Percentiles rank a stretch among this genome's conserved stretches.
phyloP scores from a whole-genome alignment of 2,329 filamentous ascomycete genomes.

The Claviceps sp. region DNA sequence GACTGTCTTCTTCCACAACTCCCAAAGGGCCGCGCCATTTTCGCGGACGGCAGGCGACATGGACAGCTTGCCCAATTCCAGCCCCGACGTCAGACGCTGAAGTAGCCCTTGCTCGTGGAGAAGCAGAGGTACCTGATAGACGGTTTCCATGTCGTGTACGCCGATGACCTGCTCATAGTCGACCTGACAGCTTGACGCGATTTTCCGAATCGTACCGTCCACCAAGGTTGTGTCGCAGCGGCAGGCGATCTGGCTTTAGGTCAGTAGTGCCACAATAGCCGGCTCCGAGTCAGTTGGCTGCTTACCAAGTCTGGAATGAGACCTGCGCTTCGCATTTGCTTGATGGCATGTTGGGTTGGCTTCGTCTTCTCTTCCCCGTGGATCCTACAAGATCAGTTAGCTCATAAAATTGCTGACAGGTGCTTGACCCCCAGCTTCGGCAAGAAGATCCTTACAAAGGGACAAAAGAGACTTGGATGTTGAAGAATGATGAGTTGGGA shows the following conservation, averaged over 20 bases:
- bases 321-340: conserved; percentile 69
- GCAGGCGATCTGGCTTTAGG: conserved; percentile 60
- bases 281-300: too few relatives aligned
- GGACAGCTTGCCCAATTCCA: conserved; percentile 47
- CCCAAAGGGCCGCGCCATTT: conserved; percentile 60
- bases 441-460: conserved; percentile 34
- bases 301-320: conserved; percentile 55
- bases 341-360: conserved; percentile 85
- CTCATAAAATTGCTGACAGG: background rate
- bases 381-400: conserved; percentile 9
- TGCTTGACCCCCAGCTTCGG: background rate
- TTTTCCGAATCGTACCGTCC: conserved; percentile 64
- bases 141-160: conserved; percentile 81
- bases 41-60: conserved; percentile 40
- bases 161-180: conserved; percentile 73
- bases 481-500: conserved; percentile 52
- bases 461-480: conserved; percentile 81
- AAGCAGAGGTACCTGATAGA: conserved; percentile 80
- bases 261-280: background rate
- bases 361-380: conserved; percentile 82
- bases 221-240: conserved; percentile 72
- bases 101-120: conserved; percentile 71
- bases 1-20: conserved; percentile 58
- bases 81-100: conserved; percentile 46
- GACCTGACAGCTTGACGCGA: conserved; percentile 80